Percentiles rank a stretch among this genome's conserved stretches.
Conservation (phyloP, 176 grass and related monocot genomes). For the Triticum timopheevii region DNA sequence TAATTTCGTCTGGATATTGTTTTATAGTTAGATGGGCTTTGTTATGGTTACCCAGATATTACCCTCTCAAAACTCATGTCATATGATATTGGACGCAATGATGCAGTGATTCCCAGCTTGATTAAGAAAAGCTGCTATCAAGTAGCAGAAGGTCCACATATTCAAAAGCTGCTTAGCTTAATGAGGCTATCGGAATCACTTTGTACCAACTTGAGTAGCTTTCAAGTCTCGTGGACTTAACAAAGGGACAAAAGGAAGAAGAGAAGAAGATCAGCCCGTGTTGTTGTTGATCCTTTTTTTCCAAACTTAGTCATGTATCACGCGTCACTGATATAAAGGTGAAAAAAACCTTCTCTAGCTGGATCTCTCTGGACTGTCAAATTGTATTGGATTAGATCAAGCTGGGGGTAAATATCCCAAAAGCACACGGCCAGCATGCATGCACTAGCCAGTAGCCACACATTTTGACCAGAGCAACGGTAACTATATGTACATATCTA, state of each 20-base stretch:
- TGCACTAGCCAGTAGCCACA: not conserved
- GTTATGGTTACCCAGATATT: not conserved
- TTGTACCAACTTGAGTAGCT: constrained; percentile 11
- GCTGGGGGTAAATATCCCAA: not conserved
- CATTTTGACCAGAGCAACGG: not conserved
- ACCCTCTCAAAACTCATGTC: not conserved
- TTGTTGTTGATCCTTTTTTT: not conserved
- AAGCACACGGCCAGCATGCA: not conserved
- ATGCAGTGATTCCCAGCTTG: not conserved
- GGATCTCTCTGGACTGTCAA: not conserved
- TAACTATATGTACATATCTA: not conserved
- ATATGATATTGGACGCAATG: not conserved
- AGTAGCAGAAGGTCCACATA: not conserved
- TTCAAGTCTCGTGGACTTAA: constrained; percentile 11
- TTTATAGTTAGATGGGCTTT: no score
- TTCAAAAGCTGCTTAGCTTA: not conserved
- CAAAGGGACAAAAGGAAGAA: not conserved
- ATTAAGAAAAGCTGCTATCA: not conserved
- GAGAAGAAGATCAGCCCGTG: not conserved
- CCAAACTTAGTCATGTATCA: not conserved
- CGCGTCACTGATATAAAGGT: constrained; percentile 7
- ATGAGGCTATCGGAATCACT: not conserved
- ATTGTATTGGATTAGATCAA: not conserved
- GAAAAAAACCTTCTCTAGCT: not conserved
- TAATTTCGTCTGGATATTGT: not conserved